Evolutionary conservation across 768 basidiomycete species (phyloP).

Genomic region (Naematelia encephala): DNA sequence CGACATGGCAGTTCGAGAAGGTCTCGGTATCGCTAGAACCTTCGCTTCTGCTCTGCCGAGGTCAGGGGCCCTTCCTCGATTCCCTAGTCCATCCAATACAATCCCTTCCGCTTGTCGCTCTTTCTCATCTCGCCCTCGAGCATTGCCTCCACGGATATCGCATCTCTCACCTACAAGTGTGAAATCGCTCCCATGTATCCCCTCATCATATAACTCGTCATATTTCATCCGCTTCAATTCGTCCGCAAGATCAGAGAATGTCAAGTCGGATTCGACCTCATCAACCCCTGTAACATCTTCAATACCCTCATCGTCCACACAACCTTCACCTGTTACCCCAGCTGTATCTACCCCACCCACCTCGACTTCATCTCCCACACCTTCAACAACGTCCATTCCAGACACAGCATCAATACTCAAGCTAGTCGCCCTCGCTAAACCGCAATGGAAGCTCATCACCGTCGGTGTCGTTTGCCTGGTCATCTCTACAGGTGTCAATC

Average conservation of each 20-base stretch:
- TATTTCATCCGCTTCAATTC: conserved; percentile 12
- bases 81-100: background rate
- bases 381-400: conserved; percentile 18
- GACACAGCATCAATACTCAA: conserved; percentile 40
- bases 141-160: background rate
- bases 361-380: background rate
- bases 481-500: conserved; percentile 40
- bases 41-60: background rate
- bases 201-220: background rate
- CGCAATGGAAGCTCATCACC: conserved; percentile 39
- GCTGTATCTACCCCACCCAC: conserved; percentile 13
- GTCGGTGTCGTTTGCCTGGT: conserved; percentile 34
- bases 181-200: background rate
- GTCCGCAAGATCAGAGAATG: background rate
- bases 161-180: background rate
- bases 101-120: background rate
- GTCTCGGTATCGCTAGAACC: conserved; percentile 8
- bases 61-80: background rate
- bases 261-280: background rate
- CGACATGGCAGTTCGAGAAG: conserved; percentile 23
- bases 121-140: background rate
- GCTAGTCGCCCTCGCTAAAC: conserved; percentile 40
- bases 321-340: conserved; percentile 2
- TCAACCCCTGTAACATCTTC: conserved; percentile 1
- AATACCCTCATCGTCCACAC: conserved; percentile 7